Base-by-base conservation (phyloP, 140 eudicot genomes). In the Senecio squalidus region DNA sequence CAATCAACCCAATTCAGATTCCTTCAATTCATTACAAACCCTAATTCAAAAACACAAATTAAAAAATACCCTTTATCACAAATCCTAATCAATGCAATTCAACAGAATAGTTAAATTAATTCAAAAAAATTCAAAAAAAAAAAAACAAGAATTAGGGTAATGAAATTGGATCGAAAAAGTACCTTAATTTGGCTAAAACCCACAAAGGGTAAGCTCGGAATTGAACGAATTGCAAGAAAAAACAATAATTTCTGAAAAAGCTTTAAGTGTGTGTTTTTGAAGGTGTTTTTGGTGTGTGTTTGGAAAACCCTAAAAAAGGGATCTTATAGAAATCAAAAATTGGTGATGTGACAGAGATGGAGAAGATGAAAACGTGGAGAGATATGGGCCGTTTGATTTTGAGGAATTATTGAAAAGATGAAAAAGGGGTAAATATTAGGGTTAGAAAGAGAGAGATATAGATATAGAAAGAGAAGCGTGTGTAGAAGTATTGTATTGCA, bases 381-480 rank as follows among this genome's bases (percentile, higher is more conserved):
- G 59, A 60, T 67, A 60, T 61, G 73, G 18, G 77, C 77, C 86
- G 96, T 84, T 55, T 18, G 96, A 81, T 81, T 5, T 48, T 24
- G 16, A 27, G 55, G 68, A 24, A 38, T 9, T 34, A 6, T 15
- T 33, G 46, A 73, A 74, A 73, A 71, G 64, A 79, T 52, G 71
- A 38, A 56, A 79, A 82, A 64, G 51, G 83, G 83, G 68, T 48
- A 30, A 66, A 50, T 72, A 64, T 58, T 67, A 79, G 73, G 56
- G 58, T 68, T 66, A 79, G 70, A 64, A 39, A 54, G 15, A 58
- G 63, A 22, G 61, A 50, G n/a, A n/a, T n/a, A n/a, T n/a, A n/a
- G n/a, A n/a, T n/a, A n/a, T n/a, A n/a, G n/a, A n/a, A n/a, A n/a
- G 5, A 58, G 61, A 55, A 41, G 60, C 22, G 66, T 60, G 74